Base-by-base conservation (phyloP, 140 eudicot species). In the Senecio squalidus region DNA sequence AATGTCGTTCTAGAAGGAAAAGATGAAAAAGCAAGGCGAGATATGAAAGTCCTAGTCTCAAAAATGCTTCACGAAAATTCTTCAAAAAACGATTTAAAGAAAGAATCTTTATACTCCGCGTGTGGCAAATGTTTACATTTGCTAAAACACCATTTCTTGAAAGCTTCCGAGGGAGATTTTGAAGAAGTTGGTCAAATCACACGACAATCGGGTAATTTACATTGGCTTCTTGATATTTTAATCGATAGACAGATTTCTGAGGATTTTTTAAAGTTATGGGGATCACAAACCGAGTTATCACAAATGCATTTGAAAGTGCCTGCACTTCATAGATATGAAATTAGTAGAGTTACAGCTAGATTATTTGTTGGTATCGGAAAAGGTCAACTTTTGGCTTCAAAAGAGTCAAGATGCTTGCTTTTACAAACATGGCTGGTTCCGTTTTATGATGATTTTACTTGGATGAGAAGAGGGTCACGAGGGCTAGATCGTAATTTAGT, bases 361-460 rank as follows among this genome's bases (percentile, higher is more conserved):
- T 28, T 90, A 20, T 90, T 86, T 74, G 94, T 90, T 15, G 95
- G 95, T 49, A 80, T 90, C 7, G 97, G 95, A 10, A 90, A 86
- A 59, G 84, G 94, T 17, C 94, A 90, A 66, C 64, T 90, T 9
- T 68, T 90, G 77, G 95, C 90, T 40, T 86, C 97, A 0, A 82
- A 90, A 60, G 97, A 86, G 60, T 71, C 85, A 18, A 78, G 89
- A 67, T 85, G 85, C 75, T 62, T 74, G 82, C 94, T 90, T 30
- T 74, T 90, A 71, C 71, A 81, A 62, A 90, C 97, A 17, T 90
- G 97, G 97, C 60, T 90, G 80, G 94, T 68, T n/a, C 95, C 95
- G 3, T 86, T 90, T 69, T 90, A 90, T 51, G 95, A 90, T 34
- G 97, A 90, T 69, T 90, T 90, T 59, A 83, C 84, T 33, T 90